Conservation (phyloP, 768 basidiomycete species). For the Termitomyces titanicus region DNA sequence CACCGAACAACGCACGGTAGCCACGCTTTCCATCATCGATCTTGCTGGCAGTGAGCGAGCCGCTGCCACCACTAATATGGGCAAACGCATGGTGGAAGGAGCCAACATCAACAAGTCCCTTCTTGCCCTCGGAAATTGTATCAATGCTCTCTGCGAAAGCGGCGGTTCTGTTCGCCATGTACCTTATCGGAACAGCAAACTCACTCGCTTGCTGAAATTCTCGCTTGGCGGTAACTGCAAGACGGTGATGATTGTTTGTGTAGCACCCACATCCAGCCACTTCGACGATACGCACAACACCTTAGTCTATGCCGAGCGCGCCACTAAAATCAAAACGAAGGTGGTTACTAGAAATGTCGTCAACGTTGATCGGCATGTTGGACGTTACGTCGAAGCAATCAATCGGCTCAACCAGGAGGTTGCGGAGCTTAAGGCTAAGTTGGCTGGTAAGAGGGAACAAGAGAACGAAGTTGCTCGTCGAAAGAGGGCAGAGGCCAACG, state of each 20-base stretch:
- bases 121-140: slow-evolving; percentile 95
- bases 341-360: slow-evolving; percentile 94
- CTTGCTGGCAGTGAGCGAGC: slow-evolving; percentile 97
- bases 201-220: slow-evolving; percentile 96
- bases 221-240: slow-evolving; percentile 98
- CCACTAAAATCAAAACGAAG: slow-evolving; percentile 97
- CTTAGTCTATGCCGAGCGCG: slow-evolving; percentile 94
- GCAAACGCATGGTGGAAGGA: slow-evolving; percentile 96
- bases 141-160: slow-evolving; percentile 96
- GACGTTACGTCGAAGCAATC: slow-evolving; percentile 93
- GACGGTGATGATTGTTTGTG: slow-evolving; percentile 98
- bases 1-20: slow-evolving; percentile 79
- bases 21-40: slow-evolving; percentile 96
- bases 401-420: slow-evolving; percentile 84
- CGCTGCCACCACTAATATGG: slow-evolving; percentile 95
- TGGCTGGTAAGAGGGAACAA: slow-evolving; percentile 63
- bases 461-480: slow-evolving; percentile 65
- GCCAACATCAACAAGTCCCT: slow-evolving; percentile 99
- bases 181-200: slow-evolving; percentile 97
- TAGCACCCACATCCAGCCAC: slow-evolving; percentile 92
- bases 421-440: slow-evolving; percentile 79
- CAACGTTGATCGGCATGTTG: slow-evolving; percentile 92
- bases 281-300: slow-evolving; percentile 99
- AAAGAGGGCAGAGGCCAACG: slow-evolving; percentile 64
- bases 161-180: slow-evolving; percentile 86